Evolutionary conservation across 2,329 filamentous ascomycete species (phyloP).

Genomic region (Neoscytalidium dimidiatum): DNA sequence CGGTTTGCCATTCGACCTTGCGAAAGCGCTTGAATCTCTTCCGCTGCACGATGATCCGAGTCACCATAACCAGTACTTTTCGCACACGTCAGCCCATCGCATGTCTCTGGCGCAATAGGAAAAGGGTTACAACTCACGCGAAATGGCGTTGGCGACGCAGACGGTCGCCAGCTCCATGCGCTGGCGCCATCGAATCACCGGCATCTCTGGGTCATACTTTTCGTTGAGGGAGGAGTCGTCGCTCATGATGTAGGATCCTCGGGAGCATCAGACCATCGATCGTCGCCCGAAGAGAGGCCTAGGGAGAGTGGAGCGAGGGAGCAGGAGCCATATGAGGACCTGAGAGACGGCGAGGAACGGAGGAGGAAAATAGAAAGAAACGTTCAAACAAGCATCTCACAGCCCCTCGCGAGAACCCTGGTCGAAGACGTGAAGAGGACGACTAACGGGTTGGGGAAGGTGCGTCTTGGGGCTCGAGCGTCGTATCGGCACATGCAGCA

Average conservation of each 20-base stretch:
- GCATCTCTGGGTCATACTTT: constrained; percentile 12
- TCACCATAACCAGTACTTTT: constrained; percentile 5
- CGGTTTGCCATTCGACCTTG: constrained; percentile 10
- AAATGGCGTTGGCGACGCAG: constrained; percentile 15
- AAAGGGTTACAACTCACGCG: not conserved
- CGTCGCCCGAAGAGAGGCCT: constrained; percentile 4
- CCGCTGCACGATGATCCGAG: constrained; percentile 13
- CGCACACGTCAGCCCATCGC: not conserved
- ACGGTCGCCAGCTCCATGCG: constrained; percentile 17
- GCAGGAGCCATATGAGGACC: constrained; percentile 12
- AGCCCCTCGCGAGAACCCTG: constrained; percentile 3
- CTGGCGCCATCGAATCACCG: constrained; percentile 13
- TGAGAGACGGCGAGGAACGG: not conserved
- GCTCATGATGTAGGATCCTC: constrained; percentile 12
- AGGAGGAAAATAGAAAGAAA: constrained; percentile 1
- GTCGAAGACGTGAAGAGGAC: constrained; percentile 4
- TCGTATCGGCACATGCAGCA: not conserved
- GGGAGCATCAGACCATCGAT: not conserved
- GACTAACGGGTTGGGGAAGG: constrained; percentile 16
- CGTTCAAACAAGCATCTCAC: constrained; percentile 16
- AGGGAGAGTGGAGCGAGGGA: not conserved
- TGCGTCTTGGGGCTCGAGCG: constrained; percentile 9
- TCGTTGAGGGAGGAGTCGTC: constrained; percentile 8
- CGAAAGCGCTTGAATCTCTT: constrained; percentile 19
- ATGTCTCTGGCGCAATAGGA: not conserved